Evolutionary conservation across 768 basidiomycete genomes (phyloP).

Genomic region (Xanthoconium stramineum): DNA sequence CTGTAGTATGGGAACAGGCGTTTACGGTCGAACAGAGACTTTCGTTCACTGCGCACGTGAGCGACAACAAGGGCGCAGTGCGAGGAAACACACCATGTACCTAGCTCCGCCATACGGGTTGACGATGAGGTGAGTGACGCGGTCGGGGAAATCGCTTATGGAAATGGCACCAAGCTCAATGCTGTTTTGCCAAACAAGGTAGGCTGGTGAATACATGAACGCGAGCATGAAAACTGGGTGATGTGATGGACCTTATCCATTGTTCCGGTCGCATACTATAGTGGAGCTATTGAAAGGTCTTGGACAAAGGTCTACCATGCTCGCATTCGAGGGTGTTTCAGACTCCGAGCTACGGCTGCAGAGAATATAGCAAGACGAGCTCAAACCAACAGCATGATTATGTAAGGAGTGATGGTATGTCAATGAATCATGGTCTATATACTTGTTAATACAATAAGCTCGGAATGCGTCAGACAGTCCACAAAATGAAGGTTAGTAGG

Average conservation of each 20-base stretch:
- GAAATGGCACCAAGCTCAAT: slow-evolving; percentile 75
- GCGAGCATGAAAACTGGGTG: slow-evolving; percentile 2
- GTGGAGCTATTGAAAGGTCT: slow-evolving; percentile 64
- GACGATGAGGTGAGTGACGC: slow-evolving; percentile 84
- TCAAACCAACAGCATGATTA: too few species aligned
- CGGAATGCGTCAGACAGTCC: too few species aligned
- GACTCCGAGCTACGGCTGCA: slow-evolving; percentile 46
- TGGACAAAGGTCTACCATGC: slow-evolving; percentile 50
- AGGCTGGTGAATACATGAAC: slow-evolving; percentile 40
- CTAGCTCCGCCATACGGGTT: slow-evolving; percentile 79
- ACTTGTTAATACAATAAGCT: too few species aligned
- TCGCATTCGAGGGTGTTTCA: slow-evolving; percentile 45
- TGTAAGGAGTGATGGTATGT: too few species aligned
- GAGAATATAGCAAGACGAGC: too few species aligned
- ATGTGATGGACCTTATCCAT: slow-evolving; percentile 61
- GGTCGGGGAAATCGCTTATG: slow-evolving; percentile 72
- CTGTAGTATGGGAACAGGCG: neutral
- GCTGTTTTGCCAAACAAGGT: slow-evolving; percentile 74
- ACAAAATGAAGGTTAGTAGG: too few species aligned
- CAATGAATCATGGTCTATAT: too few species aligned
- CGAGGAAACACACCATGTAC: slow-evolving; percentile 55
- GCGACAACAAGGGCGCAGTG: neutral
- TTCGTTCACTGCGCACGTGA: slow-evolving; percentile 54
- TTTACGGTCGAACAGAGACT: slow-evolving; percentile 28
- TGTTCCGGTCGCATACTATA: slow-evolving; percentile 76